Evolutionary conservation across 345 rosid species (phyloP).

Genomic region (Diplotaxis tenuifolia): DNA sequence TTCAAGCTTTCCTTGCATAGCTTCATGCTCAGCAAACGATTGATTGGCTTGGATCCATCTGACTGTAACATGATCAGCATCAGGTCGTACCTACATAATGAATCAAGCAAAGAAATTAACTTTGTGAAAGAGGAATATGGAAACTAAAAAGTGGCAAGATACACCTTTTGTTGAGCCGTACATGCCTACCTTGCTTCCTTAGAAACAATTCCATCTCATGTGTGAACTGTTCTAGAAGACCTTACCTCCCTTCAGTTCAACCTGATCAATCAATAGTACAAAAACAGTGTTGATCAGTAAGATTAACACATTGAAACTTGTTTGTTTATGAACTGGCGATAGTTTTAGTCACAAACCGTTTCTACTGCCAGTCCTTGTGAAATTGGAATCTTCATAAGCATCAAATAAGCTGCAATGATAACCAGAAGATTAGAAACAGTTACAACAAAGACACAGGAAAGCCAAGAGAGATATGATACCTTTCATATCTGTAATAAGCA

Average conservation of each 20-base stretch:
- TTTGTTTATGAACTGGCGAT: too few relatives aligned
- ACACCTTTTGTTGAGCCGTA: slow-evolving; percentile 76
- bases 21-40: too few relatives aligned
- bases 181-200: slow-evolving; percentile 61
- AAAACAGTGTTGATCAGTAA: background rate
- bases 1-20: too few relatives aligned
- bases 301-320: too few relatives aligned
- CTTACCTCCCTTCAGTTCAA: slow-evolving; percentile 81
- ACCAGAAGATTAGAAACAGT: too few relatives aligned
- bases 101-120: background rate
- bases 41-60: too few relatives aligned
- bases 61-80: too few relatives aligned
- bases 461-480: too few relatives aligned
- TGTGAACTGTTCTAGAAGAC: slow-evolving; percentile 80
- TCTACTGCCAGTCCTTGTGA: slow-evolving; percentile 71
- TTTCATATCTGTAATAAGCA: too few relatives aligned
- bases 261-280: slow-evolving; percentile 38
- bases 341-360: slow-evolving; percentile 48
- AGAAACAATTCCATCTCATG: too few relatives aligned
- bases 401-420: slow-evolving; percentile 61
- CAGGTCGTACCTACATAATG: slow-evolving; percentile 63
- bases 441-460: too few relatives aligned
- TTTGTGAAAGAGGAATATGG: background rate
- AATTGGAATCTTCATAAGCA: too few relatives aligned
- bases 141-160: background rate